Conservation (phyloP, 176 grass and related monocot genomes). For the Aegilops bicornis region DNA sequence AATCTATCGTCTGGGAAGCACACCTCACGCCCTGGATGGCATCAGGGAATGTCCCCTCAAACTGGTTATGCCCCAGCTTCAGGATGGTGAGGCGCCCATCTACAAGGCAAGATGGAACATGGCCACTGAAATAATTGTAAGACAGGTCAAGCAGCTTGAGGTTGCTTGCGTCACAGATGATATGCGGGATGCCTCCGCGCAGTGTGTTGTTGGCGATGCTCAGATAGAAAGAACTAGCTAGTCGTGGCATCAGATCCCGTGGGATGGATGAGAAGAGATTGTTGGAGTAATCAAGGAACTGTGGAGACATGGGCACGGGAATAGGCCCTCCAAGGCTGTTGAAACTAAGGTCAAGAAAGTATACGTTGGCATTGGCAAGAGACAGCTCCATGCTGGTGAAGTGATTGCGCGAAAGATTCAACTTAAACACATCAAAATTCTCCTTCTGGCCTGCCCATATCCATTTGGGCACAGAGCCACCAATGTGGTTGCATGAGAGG, state of each 20-base stretch:
- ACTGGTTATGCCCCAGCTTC: slow-evolving; percentile 33
- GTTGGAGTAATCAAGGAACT: slow-evolving; percentile 33
- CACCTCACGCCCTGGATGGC: not conserved
- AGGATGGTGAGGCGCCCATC: slow-evolving; percentile 19
- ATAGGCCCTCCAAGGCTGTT: slow-evolving; percentile 18
- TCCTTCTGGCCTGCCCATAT: slow-evolving; percentile 36
- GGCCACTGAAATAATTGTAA: slow-evolving; percentile 37
- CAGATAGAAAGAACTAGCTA: slow-evolving; percentile 43
- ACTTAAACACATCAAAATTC: slow-evolving; percentile 32
- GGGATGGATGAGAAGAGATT: slow-evolving; percentile 26
- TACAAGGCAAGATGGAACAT: slow-evolving; percentile 33
- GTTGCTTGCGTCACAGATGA: slow-evolving; percentile 19
- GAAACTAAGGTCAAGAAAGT: slow-evolving; percentile 36
- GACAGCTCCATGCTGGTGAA: slow-evolving; percentile 45
- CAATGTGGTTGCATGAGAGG: slow-evolving; percentile 66
- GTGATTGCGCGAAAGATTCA: slow-evolving; percentile 63
- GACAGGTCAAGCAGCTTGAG: slow-evolving; percentile 32
- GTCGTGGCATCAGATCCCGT: slow-evolving; percentile 5
- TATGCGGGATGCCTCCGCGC: slow-evolving; percentile 14
- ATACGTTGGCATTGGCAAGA: slow-evolving; percentile 13
- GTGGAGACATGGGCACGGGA: not conserved
- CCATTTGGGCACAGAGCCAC: slow-evolving; percentile 47
- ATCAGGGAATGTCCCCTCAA: slow-evolving; percentile 25
- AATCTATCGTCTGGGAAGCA: slow-evolving; percentile 24
- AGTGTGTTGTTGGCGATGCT: slow-evolving; percentile 29